A percentile compares a stretch with the other conserved stretches of the same genome.
Conservation (phyloP, 208 protist species). For the Leishmania lainsoni region DNA sequence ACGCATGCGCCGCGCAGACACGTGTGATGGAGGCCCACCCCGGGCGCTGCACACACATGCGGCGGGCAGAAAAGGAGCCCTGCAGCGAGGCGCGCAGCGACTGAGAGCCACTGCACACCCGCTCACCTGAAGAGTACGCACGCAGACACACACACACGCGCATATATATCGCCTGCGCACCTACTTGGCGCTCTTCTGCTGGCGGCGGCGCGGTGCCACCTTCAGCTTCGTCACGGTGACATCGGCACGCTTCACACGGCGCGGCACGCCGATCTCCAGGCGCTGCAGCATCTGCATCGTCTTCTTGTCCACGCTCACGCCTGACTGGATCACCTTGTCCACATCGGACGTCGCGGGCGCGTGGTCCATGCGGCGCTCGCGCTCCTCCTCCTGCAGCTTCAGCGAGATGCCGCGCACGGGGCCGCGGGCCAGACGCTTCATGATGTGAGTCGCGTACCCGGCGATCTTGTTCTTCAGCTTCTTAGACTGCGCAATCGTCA, state of each 20-base stretch:
- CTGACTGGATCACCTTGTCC: conserved; percentile 86
- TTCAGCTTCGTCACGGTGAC: conserved; percentile 98
- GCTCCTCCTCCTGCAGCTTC: conserved; percentile 99
- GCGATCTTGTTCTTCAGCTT: conserved; percentile 99
- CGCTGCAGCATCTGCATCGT: conserved; percentile 85
- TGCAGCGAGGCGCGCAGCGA: not conserved
- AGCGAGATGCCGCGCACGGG: conserved; percentile 99
- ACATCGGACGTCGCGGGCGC: conserved; percentile 95
- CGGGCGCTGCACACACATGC: not conserved
- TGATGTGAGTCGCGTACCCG: conserved; percentile 99
- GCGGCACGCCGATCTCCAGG: conserved; percentile 87
- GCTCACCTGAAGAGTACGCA: not conserved
- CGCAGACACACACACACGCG: not conserved
- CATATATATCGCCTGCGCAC: not conserved
- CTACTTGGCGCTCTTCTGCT: conserved; percentile 96
- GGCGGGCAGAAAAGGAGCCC: not conserved
- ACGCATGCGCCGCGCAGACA: not conserved
- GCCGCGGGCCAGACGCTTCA: conserved; percentile 98
- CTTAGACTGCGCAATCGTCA: conserved; percentile 99
- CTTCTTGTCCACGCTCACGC: conserved; percentile 90
- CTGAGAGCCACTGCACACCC: too few species aligned
- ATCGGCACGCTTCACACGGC: conserved; percentile 58
- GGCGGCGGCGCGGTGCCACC: conserved; percentile 96
- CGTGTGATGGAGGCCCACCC: too few species aligned
- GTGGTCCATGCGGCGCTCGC: conserved; percentile 99